Percentiles rank a stretch among this genome's conserved stretches.
Conservation (phyloP, 805 yeast genomes). For the Brettanomyces anomalus region DNA sequence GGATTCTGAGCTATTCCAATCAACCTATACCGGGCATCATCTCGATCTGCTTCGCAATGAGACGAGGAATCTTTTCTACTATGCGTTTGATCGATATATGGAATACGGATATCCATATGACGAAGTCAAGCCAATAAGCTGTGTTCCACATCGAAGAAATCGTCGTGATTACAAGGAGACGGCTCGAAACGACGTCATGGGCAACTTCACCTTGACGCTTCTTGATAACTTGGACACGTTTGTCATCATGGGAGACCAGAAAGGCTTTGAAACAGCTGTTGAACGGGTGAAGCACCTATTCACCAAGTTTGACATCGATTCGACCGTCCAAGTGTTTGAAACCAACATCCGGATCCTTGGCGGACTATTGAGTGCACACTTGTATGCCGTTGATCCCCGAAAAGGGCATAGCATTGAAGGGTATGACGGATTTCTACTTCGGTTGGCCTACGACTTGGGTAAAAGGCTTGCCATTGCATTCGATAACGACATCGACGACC, state of each 20-base stretch:
- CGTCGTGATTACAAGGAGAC: constrained; percentile 41
- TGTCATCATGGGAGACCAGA: constrained; percentile 59
- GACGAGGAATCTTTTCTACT: constrained; percentile 52
- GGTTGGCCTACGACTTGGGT: constrained; percentile 70
- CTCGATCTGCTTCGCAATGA: constrained; percentile 27
- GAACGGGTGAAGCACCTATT: constrained; percentile 28
- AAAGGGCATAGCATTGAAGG: constrained; percentile 31
- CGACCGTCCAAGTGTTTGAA: constrained; percentile 84
- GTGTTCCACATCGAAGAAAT: constrained; percentile 63
- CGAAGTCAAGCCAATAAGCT: constrained; percentile 67
- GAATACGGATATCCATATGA: constrained; percentile 70
- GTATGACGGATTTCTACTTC: constrained; percentile 67
- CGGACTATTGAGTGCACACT: constrained; percentile 69
- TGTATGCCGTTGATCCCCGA: constrained; percentile 47
- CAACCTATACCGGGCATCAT: constrained; percentile 20
- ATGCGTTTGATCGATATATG: constrained; percentile 69
- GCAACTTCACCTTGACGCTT: constrained; percentile 71
- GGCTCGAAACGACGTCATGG: constrained; percentile 73
- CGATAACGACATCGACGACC: constrained; percentile 36
- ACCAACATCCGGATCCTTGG: constrained; percentile 77
- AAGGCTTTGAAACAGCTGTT: constrained; percentile 40
- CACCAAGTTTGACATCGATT: constrained; percentile 47
- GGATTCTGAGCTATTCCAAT: constrained; percentile 15
- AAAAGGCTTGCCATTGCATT: constrained; percentile 62
- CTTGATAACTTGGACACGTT: constrained; percentile 76